A percentile compares a stretch with the other conserved stretches of the same genome.
These are phyloP conservation scores for Ceratobasidium sp. DNA, from an alignment of 1,284 basidiomycete genomes.

Conservation along the genomic window DNA sequence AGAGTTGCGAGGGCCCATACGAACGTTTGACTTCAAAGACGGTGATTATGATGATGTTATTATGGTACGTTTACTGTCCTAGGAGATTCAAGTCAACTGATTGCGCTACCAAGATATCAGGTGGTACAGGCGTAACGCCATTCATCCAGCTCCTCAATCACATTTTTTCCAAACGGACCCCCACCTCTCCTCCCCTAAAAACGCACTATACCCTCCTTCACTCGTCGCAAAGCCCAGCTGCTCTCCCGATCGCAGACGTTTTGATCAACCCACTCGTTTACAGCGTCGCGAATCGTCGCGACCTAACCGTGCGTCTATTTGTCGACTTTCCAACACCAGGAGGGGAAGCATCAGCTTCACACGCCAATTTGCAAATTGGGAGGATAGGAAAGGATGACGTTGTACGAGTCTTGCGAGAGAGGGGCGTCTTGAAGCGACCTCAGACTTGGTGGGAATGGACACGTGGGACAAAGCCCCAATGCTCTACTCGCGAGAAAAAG, in stretches of 20 bases:
- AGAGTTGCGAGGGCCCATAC: slow-evolving; percentile 81
- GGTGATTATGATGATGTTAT: slow-evolving; percentile 77
- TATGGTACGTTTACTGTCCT: slow-evolving; percentile 66
- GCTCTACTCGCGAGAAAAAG: slow-evolving; percentile 45
- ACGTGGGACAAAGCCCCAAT: slow-evolving; percentile 25
- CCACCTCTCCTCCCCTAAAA: slow-evolving; percentile 24
- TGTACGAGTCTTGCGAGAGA: slow-evolving; percentile 39
- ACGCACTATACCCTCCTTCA: slow-evolving; percentile 49
- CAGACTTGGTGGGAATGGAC: slow-evolving; percentile 47
- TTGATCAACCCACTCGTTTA: slow-evolving; percentile 45
- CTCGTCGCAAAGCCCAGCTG: slow-evolving; percentile 43
- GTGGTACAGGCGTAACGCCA: slow-evolving; percentile 61
- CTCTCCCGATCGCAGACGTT: slow-evolving; percentile 45
- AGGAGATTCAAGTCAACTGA: background rate
- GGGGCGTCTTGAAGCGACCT: slow-evolving; percentile 31
- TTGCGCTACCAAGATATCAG: slow-evolving; percentile 48
- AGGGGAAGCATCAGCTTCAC: background rate
- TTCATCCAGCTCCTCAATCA: slow-evolving; percentile 50
- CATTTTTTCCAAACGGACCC: slow-evolving; percentile 44
- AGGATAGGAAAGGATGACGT: slow-evolving; percentile 45
- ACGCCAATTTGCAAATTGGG: slow-evolving; percentile 18
- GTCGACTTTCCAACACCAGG: slow-evolving; percentile 44
- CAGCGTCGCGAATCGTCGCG: slow-evolving; percentile 40
- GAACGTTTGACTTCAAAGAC: slow-evolving; percentile 74
- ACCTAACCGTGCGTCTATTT: slow-evolving; percentile 45